These are phyloP conservation scores for Ogataea nakhonphanomensis DNA, from an alignment of 805 yeast genomes.

Conservation along the genomic window DNA sequence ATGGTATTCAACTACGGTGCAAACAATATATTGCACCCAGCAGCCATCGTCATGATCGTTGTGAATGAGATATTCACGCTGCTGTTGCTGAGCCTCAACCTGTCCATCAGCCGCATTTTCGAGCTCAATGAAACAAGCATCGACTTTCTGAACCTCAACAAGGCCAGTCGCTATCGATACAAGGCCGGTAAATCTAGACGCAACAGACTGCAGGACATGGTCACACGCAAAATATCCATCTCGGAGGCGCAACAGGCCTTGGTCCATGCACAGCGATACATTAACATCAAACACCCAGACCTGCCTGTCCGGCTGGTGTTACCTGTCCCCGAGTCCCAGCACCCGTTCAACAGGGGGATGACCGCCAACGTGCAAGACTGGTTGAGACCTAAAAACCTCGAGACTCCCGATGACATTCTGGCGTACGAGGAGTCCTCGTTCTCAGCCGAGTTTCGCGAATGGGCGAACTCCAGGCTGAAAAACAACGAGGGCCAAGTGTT, in stretches of 20 bases:
- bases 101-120: slow-evolving; percentile 43
- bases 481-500: slow-evolving; percentile 27
- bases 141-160: slow-evolving; percentile 35
- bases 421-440: slow-evolving; percentile 30
- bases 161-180: slow-evolving; percentile 7
- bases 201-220: slow-evolving; percentile 20
- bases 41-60: slow-evolving; percentile 35
- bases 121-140: slow-evolving; percentile 51
- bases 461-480: slow-evolving; percentile 24
- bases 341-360: slow-evolving; percentile 39
- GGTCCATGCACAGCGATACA: slow-evolving; percentile 35
- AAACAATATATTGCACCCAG: slow-evolving; percentile 20
- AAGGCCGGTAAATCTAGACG: not conserved
- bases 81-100: slow-evolving; percentile 39
- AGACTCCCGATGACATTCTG: slow-evolving; percentile 17
- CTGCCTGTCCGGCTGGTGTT: slow-evolving; percentile 37
- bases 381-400: slow-evolving; percentile 5
- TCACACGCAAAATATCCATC: slow-evolving; percentile 1
- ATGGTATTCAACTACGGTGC: slow-evolving; percentile 26
- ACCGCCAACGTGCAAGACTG: slow-evolving; percentile 35
- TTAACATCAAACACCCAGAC: slow-evolving; percentile 38
- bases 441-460: slow-evolving; percentile 23
- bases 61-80: slow-evolving; percentile 43
- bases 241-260: slow-evolving; percentile 2
- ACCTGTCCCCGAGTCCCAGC: slow-evolving; percentile 29